phyloP scores from a whole-genome alignment of 2,329 filamentous ascomycete genomes.

The Arachnomyces sp. region DNA sequence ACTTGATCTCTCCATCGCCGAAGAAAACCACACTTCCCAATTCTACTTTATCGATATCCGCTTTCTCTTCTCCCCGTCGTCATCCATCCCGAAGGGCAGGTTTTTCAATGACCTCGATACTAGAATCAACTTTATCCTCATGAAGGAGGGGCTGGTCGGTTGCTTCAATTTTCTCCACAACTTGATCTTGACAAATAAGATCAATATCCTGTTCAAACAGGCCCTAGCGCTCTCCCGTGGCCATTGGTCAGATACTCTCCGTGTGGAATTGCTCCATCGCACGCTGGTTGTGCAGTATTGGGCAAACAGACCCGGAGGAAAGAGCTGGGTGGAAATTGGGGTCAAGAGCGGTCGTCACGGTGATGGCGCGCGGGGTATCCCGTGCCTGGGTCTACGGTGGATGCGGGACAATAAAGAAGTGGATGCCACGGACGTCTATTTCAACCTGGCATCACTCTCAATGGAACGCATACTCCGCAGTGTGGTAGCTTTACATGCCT shows the following conservation, averaged over 20 bases:
- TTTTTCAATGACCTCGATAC: slow-evolving; percentile 60
- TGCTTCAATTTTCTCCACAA: slow-evolving; percentile 85
- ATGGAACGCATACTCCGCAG: slow-evolving; percentile 64
- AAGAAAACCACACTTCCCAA: slow-evolving; percentile 72
- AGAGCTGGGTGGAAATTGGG: slow-evolving; percentile 87
- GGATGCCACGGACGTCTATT: slow-evolving; percentile 54
- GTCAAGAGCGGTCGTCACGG: slow-evolving; percentile 37
- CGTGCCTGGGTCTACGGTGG: slow-evolving; percentile 55
- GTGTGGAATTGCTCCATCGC: slow-evolving; percentile 70
- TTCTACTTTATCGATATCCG: slow-evolving; percentile 93
- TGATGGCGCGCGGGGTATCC: slow-evolving; percentile 12
- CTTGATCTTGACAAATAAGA: slow-evolving; percentile 81
- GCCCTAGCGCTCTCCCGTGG: slow-evolving; percentile 59
- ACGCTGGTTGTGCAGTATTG: slow-evolving; percentile 88
- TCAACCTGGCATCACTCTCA: slow-evolving; percentile 61
- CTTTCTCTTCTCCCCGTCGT: slow-evolving; percentile 66
- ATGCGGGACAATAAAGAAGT: slow-evolving; percentile 74
- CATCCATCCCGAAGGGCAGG: slow-evolving; percentile 53
- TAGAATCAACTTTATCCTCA: slow-evolving; percentile 63
- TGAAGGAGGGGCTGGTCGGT: slow-evolving; percentile 61
- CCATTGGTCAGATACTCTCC: slow-evolving; percentile 70
- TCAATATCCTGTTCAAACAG: slow-evolving; percentile 72
- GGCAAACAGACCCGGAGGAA: slow-evolving; percentile 59
- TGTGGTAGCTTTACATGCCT: slow-evolving; percentile 67
- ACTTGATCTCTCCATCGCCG: slow-evolving; percentile 81